Conservation (phyloP, 108 stramenopile species). For the Cyclotella atomus region DNA sequence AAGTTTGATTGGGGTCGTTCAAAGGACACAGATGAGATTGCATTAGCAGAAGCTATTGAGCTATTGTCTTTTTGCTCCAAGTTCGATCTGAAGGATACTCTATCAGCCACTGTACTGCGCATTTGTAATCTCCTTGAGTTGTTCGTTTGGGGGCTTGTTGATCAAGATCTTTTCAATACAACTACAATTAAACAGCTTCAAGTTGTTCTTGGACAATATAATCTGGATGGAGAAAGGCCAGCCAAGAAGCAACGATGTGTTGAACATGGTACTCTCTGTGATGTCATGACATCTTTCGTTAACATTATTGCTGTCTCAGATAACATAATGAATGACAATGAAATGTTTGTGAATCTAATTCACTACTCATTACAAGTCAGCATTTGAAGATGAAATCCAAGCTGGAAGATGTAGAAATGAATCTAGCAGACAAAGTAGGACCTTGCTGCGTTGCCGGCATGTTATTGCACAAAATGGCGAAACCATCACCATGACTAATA, state of each 20-base stretch:
- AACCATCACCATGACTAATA: not conserved
- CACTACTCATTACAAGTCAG: not conserved
- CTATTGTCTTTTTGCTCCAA: not conserved
- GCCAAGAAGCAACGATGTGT: not conserved
- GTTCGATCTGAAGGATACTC: not conserved
- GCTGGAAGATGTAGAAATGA: not conserved
- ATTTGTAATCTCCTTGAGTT: not conserved
- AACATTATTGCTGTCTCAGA: not conserved
- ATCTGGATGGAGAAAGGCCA: not conserved
- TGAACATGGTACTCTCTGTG: not conserved
- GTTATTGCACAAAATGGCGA: not conserved
- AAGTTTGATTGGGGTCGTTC: not conserved
- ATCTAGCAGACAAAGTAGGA: not conserved
- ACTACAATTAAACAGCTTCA: not conserved
- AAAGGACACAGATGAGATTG: not conserved
- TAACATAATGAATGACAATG: not conserved
- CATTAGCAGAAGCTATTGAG: not conserved
- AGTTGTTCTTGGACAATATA: not conserved
- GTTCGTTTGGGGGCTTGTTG: not conserved
- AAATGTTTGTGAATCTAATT: not conserved
- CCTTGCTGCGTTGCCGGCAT: not conserved
- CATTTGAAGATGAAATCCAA: not conserved
- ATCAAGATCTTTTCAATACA: not conserved
- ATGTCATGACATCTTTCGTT: not conserved
- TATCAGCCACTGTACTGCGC: not conserved